Base-by-base conservation (phyloP, 2,329 filamentous ascomycete species). In the Bimuria novae-zelandiae region DNA sequence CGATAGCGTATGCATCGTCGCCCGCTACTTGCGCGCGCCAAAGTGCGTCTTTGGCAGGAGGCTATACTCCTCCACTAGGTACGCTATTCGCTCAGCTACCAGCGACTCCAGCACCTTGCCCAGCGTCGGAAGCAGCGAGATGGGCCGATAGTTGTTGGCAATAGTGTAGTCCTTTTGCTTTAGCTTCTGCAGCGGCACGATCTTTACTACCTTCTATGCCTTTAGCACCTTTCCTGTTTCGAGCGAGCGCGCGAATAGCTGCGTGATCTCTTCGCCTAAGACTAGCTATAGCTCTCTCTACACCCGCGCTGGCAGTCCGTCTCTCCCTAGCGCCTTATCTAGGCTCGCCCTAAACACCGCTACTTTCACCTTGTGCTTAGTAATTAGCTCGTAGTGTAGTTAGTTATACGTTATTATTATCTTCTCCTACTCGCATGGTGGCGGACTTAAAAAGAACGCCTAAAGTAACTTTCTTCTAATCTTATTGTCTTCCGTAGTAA, bases 31-130 rank as follows among this genome's bases (percentile, higher is more conserved):
- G 30, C 70, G 55, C 27, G 69, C 74, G 25, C 71, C 67, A 52
- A 75, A 75, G 57, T 77, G 67, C 48, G 66, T 75, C 19, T 65
- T 69, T 6, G 68, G 73, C 37, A 76, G 62, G 10, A 64, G 55
- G 14, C 63, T 57, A 29, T 61, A 56, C 32, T 54, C 55, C 54
- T 70, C 64, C 16, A 60, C 60, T 17, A 69, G 57, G 29, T 62
- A 58, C 33, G 61, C 54, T 46, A 68, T 68, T 60, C 62, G 63
- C 51, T 64, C 61, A 21, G 58, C 54, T 46, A 61, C 60, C 52
- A 67, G 59, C 19, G 58, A 55, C 47, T 57, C 48, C 11, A 66
- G 56, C 36, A 60, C 57, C 45, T 62, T 61, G 47, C 58, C 63
- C 51, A 56, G 51, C 49, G 54, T 56, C 14, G 60, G 60, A 21